phyloP scores from a whole-genome alignment of 2,329 filamentous ascomycete genomes.

The Dactylellina sp. region DNA sequence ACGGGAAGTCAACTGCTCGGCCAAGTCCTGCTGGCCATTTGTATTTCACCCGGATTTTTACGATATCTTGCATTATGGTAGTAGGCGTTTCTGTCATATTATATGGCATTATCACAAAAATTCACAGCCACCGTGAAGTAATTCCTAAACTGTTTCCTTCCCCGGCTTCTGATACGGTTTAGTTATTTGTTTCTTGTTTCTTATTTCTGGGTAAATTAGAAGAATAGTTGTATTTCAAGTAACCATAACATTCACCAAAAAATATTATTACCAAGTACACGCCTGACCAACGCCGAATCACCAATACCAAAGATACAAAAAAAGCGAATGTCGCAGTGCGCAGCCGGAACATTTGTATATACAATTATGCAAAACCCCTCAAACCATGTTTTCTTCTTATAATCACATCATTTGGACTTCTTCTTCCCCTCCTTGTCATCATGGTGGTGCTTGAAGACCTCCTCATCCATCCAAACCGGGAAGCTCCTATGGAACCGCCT shows the following conservation, averaged over 20 bases:
- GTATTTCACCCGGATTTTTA: not conserved
- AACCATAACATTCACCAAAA: too few species aligned
- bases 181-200: too few species aligned
- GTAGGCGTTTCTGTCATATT: not conserved
- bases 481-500: conserved; percentile 50
- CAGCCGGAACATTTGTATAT: not conserved
- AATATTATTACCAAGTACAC: conserved; percentile 11
- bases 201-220: too few species aligned
- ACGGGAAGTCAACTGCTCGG: conserved; percentile 18
- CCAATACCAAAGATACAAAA: not conserved
- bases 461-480: conserved; percentile 37
- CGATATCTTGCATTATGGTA: not conserved
- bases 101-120: not conserved
- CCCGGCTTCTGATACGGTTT: not conserved
- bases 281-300: conserved; percentile 9
- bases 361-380: not conserved
- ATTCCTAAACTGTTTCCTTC: not conserved
- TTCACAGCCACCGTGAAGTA: not conserved
- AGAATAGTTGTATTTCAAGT: too few species aligned
- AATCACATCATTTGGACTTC: conserved; percentile 25
- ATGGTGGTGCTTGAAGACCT: conserved; percentile 23
- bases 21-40: conserved; percentile 7
- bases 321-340: not conserved
- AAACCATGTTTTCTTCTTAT: not conserved
- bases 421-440: conserved; percentile 26